phyloP scores from a whole-genome alignment of 2,329 filamentous ascomycete genomes.

The Alternaria postmessia region DNA sequence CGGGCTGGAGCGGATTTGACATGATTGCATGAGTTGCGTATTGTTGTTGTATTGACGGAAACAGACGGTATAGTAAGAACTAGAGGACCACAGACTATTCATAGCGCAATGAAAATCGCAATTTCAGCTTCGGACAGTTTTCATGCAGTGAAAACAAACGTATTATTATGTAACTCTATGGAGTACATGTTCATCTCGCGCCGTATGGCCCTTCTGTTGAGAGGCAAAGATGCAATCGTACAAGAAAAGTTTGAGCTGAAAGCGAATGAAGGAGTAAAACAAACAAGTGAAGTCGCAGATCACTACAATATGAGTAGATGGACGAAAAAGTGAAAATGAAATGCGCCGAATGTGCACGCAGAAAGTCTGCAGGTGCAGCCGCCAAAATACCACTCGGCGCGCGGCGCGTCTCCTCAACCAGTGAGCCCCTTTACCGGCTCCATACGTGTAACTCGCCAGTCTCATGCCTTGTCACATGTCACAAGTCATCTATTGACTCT shows the following conservation, averaged over 20 bases:
- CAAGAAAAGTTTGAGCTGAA: background rate
- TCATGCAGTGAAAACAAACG: background rate
- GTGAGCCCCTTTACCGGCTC: background rate
- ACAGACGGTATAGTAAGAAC: background rate
- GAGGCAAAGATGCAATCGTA: slow-evolving; percentile 1
- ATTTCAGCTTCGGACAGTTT: background rate
- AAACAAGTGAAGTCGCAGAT: slow-evolving; percentile 2
- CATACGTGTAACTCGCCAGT: background rate
- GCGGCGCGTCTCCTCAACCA: background rate
- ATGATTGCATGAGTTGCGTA: slow-evolving; percentile 8
- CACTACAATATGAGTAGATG: slow-evolving; percentile 7
- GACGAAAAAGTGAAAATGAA: slow-evolving; percentile 1
- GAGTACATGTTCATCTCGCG: background rate
- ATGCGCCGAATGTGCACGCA: background rate
- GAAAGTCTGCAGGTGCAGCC: background rate
- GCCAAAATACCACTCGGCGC: background rate
- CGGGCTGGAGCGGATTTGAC: background rate
- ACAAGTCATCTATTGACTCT: slow-evolving; percentile 28
- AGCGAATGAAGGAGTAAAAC: slow-evolving; percentile 1
- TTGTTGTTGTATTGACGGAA: slow-evolving; percentile 6
- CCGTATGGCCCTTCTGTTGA: background rate
- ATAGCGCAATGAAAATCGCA: slow-evolving; percentile 11
- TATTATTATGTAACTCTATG: background rate
- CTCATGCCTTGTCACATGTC: background rate
- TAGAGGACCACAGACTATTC: slow-evolving; percentile 9